Percentiles rank a stretch among this genome's conserved stretches.
Evolutionary conservation across 441 rosid species (phyloP).

Genomic region (Biscutella laevigata): DNA sequence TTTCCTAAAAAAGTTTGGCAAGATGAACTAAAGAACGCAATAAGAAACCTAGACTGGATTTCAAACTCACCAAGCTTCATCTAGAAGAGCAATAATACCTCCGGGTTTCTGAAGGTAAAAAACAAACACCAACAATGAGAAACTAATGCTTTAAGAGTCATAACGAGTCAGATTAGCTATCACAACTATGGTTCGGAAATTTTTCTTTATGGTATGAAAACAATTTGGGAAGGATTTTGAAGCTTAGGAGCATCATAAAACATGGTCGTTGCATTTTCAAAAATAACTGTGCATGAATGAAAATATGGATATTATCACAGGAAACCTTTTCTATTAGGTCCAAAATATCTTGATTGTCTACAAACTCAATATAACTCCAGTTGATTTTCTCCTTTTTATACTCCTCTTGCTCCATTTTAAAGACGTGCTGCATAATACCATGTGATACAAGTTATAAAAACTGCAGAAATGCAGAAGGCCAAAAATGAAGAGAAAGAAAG

Average conservation of each 20-base stretch:
- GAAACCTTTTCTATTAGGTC: constrained; percentile 91
- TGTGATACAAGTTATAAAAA: constrained; percentile 3
- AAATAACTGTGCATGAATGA: not conserved
- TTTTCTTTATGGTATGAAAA: no score
- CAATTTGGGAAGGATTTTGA: not conserved
- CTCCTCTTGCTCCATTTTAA: no score
- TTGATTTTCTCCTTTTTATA: constrained; percentile 80
- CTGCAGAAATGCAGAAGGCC: not conserved
- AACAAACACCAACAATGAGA: constrained; percentile 7
- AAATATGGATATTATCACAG: not conserved
- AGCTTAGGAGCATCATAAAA: not conserved
- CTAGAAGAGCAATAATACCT: constrained; percentile 96
- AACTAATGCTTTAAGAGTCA: not conserved
- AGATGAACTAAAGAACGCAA: not conserved
- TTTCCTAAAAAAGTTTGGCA: not conserved
- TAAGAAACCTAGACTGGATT: not conserved
- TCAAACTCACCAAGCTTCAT: constrained; percentile 88
- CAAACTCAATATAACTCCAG: constrained; percentile 97
- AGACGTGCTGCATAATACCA: constrained; percentile 65
- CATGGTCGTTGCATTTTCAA: not conserved
- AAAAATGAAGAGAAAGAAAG: constrained; percentile 5
- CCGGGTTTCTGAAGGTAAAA: constrained; percentile 75
- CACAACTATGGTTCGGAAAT: not conserved
- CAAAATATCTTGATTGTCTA: constrained; percentile 85
- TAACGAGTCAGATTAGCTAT: not conserved